Evolutionary conservation across 148 eudicot species (phyloP), one percentile per base, ranked within the genome.

Genomic region (Pouteria glomerata): DNA sequence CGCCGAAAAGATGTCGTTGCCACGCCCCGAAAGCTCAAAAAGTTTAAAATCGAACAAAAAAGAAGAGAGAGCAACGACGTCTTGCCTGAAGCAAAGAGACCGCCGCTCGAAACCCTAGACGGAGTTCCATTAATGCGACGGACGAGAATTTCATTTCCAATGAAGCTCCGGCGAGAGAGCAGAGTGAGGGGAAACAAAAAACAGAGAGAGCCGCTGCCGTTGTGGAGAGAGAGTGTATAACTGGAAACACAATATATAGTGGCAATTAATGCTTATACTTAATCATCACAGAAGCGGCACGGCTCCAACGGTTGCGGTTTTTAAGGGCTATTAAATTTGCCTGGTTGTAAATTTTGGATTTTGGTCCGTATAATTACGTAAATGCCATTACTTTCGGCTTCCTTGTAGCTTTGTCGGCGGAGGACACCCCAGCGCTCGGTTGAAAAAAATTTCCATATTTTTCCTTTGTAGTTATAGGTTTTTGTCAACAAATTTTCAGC

Each of bases 321-420:
- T 64, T 27, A 53, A 41, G 37, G 69, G 63, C 3, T 26, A 33
- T 21, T 56, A 52, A 57, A 57, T 50, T 26, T 18, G 26, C 27
- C 1, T 0, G 4, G 13, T 14, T 1, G n/a, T 3, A 64, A 39
- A 26, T 26, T 18, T 27, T 29, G 47, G 6, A 15, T 6, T 6
- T 1, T 56, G 27, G 27, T 21, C 0, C 24, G 14, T 23, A 1
- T 3, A 57, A 39, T 76, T 48, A 78, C 87, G 42, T 14, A 63
- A 76, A 16, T 74, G 4, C 50, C 86, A 86, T 72, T 84, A 74
- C 87, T 84, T 86, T 86, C 84, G 87, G 87, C 76, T 79, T 27
- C 58, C 60, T 71, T 63, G 76, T 63, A 31, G 29, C 39, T 19
- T 8, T 1, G 15, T 1, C 33, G 16, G 1, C 11, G 61, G 31